Evolutionary conservation across 768 basidiomycete species (phyloP).

Genomic region (Lanmaoa pseudosensibilis): DNA sequence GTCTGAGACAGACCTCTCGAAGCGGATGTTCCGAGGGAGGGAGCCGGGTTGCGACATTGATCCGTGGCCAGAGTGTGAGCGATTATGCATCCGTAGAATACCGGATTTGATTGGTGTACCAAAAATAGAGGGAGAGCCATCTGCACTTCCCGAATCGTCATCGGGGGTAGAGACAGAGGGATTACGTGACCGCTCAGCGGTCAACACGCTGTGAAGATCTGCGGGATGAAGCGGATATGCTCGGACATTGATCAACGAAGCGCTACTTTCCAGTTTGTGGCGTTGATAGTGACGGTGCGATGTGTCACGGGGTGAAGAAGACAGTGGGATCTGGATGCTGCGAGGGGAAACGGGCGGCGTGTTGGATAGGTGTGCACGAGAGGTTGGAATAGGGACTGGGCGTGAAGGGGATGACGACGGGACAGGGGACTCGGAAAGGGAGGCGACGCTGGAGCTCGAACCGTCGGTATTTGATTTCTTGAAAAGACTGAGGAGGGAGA

Average conservation of each 20-base stretch:
- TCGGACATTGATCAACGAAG: conserved; percentile 22
- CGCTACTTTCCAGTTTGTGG: conserved; percentile 24
- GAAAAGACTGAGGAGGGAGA: conserved; percentile 73
- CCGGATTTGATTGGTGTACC: conserved; percentile 37
- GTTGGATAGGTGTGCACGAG: conserved; percentile 17
- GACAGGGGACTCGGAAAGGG: conserved; percentile 30
- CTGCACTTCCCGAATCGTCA: conserved; percentile 26
- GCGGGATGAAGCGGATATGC: conserved; percentile 43
- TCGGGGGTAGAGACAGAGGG: conserved; percentile 30
- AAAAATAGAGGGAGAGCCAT: conserved; percentile 22
- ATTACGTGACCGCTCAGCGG: conserved; percentile 35
- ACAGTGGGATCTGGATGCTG: conserved; percentile 21
- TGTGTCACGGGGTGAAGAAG: conserved; percentile 33
- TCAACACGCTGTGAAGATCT: conserved; percentile 48
- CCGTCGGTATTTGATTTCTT: conserved; percentile 52
- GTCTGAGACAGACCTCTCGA: conserved; percentile 35
- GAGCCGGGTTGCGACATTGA: conserved; percentile 19
- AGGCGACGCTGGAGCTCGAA: conserved; percentile 36
- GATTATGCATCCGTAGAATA: conserved; percentile 41
- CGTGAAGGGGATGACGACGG: conserved; percentile 29
- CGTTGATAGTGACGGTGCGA: conserved; percentile 18
- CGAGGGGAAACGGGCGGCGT: conserved; percentile 33
- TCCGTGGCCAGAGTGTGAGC: conserved; percentile 37
- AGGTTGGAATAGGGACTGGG: conserved; percentile 23
- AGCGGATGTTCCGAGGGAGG: conserved; percentile 33